phyloP scores from a whole-genome alignment of 768 basidiomycete genomes.

The Termitomyces sp. region DNA sequence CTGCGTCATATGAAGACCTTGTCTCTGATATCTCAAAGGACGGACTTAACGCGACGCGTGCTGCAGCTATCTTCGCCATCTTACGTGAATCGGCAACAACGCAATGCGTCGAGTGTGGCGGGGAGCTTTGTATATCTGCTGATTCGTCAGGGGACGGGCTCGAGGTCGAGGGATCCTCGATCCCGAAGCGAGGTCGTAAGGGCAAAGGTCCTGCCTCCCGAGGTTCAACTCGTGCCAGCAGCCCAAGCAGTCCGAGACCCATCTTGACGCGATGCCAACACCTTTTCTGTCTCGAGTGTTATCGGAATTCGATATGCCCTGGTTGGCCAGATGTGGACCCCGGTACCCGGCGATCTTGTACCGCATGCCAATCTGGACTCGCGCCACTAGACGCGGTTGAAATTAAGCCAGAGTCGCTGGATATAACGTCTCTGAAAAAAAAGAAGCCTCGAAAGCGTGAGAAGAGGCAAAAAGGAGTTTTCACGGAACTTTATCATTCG shows the following conservation, averaged over 20 bases:
- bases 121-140: constrained; percentile 55
- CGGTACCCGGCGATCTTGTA: constrained; percentile 60
- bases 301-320: constrained; percentile 70
- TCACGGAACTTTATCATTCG: constrained; percentile 54
- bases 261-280: constrained; percentile 93
- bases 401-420: constrained; percentile 57
- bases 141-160: constrained; percentile 44
- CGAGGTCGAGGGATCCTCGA: constrained; percentile 44
- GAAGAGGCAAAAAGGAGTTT: constrained; percentile 52
- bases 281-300: constrained; percentile 85
- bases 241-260: constrained; percentile 57
- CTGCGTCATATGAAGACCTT: constrained; percentile 72
- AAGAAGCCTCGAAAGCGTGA: constrained; percentile 63
- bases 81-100: constrained; percentile 83
- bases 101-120: constrained; percentile 84
- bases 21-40: constrained; percentile 68
- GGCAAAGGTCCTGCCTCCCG: constrained; percentile 53
- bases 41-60: constrained; percentile 71
- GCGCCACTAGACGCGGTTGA: constrained; percentile 75
- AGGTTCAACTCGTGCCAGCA: constrained; percentile 67
- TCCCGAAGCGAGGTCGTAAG: constrained; percentile 42
- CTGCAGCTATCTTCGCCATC: constrained; percentile 78
- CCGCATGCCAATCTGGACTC: constrained; percentile 70
- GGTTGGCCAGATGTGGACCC: constrained; percentile 71
- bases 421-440: constrained; percentile 47